Evolutionary conservation across 257 asterid genomes (phyloP).

Genomic region (Rehmannia glutinosa): DNA sequence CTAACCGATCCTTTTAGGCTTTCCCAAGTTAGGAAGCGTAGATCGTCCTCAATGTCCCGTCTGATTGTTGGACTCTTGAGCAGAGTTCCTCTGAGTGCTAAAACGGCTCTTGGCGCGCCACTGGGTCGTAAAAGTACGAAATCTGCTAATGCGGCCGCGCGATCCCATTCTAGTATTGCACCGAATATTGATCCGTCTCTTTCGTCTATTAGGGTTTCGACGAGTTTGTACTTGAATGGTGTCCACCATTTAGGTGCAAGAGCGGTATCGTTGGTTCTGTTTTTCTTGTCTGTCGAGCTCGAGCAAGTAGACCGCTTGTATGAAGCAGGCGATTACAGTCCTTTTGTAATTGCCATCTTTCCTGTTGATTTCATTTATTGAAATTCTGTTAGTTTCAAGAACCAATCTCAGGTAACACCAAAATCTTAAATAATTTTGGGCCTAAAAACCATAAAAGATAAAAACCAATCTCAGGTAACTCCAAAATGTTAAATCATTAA

Average conservation of each 20-base stretch:
- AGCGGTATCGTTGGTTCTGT: conserved; percentile 54
- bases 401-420: neutral
- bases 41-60: conserved; percentile 90
- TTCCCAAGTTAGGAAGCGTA: conserved; percentile 90
- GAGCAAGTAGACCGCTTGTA: conserved; percentile 91
- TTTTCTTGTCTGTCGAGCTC: conserved; percentile 95
- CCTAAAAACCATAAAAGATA: neutral
- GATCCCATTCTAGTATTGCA: conserved; percentile 91
- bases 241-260: conserved; percentile 99
- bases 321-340: conserved; percentile 87
- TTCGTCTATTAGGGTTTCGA: conserved; percentile 66
- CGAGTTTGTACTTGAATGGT: conserved; percentile 87
- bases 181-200: conserved; percentile 95
- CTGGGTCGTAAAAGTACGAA: conserved; percentile 68
- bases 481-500: too few species aligned
- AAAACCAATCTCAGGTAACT: neutral
- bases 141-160: conserved; percentile 83
- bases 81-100: conserved; percentile 83
- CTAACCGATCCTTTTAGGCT: conserved; percentile 87
- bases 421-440: too few species aligned
- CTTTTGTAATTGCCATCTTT: conserved; percentile 81
- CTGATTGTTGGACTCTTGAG: conserved; percentile 77
- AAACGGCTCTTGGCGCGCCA: conserved; percentile 88
- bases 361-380: conserved; percentile 46
- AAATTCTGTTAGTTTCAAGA: conserved; percentile 2